Conservation (phyloP, 345 rosid genomes). For the Trapa bicornis region DNA sequence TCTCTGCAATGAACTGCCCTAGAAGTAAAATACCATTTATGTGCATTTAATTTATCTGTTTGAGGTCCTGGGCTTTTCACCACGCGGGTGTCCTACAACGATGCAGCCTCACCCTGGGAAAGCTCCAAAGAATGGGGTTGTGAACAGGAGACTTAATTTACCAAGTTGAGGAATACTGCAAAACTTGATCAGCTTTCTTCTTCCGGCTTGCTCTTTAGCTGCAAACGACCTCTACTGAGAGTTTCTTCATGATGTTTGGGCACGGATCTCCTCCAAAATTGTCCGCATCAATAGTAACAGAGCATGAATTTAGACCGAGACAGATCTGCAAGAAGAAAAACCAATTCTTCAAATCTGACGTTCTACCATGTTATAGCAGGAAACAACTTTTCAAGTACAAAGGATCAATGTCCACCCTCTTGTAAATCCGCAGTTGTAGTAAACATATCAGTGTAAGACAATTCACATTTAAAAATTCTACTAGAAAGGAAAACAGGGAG, state of each 20-base stretch:
- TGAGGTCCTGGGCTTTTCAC: not conserved
- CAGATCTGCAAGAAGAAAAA: conserved; percentile 49
- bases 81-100: not conserved
- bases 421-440: not conserved
- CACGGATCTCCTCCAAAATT: conserved; percentile 99
- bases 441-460: not conserved
- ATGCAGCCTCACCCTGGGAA: conserved; percentile 7
- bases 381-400: not conserved
- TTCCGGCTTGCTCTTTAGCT: conserved; percentile 24
- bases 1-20: not conserved
- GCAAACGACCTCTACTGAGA: conserved; percentile 86
- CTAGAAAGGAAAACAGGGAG: not conserved
- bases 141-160: not conserved
- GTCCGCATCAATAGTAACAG: conserved; percentile 79
- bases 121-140: not conserved
- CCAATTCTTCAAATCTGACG: not conserved
- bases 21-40: not conserved
- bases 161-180: not conserved
- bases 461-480: not conserved
- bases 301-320: conserved; percentile 78
- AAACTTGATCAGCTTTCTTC: not conserved
- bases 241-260: conserved; percentile 75
- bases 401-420: not conserved
- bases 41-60: not conserved
- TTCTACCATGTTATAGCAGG: not conserved